phyloP scores from a whole-genome alignment of 1,139 yeast species.

The Suhomyces bolitotheri region DNA sequence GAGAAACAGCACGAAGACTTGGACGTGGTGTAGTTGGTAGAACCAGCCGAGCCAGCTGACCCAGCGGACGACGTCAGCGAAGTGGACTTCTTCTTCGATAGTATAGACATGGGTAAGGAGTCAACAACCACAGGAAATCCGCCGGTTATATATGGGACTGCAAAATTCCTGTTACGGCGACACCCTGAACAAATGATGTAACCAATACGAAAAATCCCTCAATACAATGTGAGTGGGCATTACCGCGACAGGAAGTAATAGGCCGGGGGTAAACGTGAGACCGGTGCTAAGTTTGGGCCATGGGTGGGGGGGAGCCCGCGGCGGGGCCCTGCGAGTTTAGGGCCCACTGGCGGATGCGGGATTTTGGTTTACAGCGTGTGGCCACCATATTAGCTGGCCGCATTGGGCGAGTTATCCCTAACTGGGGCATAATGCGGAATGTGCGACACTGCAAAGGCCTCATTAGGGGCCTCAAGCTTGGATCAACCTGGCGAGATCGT shows the following conservation, averaged over 20 bases:
- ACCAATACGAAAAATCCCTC: conserved; percentile 16
- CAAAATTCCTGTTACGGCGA: conserved; percentile 5
- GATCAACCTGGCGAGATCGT: no score
- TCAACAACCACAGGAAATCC: background rate
- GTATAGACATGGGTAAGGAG: conserved; percentile 12
- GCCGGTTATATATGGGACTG: conserved; percentile 1
- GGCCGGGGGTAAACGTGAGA: conserved; percentile 2
- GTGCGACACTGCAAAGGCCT: no score
- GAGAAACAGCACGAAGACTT: conserved; percentile 19
- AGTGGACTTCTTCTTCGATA: conserved; percentile 14
- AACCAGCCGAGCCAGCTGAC: conserved; percentile 5
- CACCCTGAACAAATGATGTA: conserved; percentile 13
- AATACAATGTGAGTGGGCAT: conserved; percentile 6
- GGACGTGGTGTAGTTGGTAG: conserved; percentile 13
- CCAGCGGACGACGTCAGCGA: conserved; percentile 13
- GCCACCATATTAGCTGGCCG: background rate
- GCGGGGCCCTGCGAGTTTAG: background rate
- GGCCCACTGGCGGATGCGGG: background rate
- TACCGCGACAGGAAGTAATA: conserved; percentile 7
- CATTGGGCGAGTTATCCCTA: no score
- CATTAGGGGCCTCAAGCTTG: no score
- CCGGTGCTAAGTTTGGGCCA: background rate
- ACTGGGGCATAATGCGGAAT: no score
- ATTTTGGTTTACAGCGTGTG: background rate
- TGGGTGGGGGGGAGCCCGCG: background rate